Evolutionary conservation across 768 basidiomycete species (phyloP), one percentile per base, ranked within the genome.

Genomic region (Termitomyces sp.): DNA sequence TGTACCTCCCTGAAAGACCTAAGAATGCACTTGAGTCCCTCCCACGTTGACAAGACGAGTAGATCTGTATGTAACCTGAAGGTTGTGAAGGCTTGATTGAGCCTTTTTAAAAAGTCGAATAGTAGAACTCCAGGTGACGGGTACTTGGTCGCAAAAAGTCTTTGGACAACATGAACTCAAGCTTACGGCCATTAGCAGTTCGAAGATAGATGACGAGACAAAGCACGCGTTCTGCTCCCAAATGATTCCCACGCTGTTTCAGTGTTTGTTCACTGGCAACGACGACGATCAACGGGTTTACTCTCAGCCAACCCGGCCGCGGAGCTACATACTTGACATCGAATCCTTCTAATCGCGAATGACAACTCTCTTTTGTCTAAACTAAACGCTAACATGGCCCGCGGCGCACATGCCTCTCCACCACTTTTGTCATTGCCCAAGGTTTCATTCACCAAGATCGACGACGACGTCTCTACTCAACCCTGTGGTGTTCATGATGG

Each of bases 381-480:
- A 19, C 4, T 31, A 23, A 42, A 53, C 38, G 12, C 29, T 31
- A 54, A 48, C 34, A 66, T 66, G 65, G 61, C 58, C 29, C 63
- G 62, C 45, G 62, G 60, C 52, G 48, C 45, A 23, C 61, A 58
- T n/a, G 40, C 51, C 31, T 47, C 61, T 49, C 58, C 59, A 23
- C 53, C 68, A 10, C 56, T 68, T 35, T 59, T 62, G 27, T 63
- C 73, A 3, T 69, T 90, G 35, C 89, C 89, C 34, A 85, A 83
- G 58, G 84, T 84, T n/a, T 81, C 83, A 27, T 90, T 87, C 57
- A 74, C 82, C 47, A 78, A 84, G 61, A 77, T 90, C 25, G 76
- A 84, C 61, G 86, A 87, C 65, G 86, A 86, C 16, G 77, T 77
- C 46, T 79, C 82, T 3, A 81, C 80, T 3, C 77, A 84, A 45